Percentiles rank a stretch among this genome's conserved stretches.
Conservation (phyloP, 768 basidiomycete genomes). For the Asterophora lycoperdoides region DNA sequence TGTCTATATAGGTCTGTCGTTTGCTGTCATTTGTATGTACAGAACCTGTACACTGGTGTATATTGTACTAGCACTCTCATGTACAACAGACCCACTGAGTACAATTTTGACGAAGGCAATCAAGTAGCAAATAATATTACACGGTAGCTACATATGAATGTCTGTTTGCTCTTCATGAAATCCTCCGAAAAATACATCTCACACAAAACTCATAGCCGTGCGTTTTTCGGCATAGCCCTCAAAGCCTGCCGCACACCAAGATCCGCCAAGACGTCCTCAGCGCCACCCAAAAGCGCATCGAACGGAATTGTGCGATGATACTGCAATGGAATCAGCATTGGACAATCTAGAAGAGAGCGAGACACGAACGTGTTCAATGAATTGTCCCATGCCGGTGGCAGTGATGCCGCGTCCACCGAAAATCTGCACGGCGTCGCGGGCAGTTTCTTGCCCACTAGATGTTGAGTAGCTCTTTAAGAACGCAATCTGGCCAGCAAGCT, state of each 20-base stretch:
- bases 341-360: not conserved
- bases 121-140: not conserved
- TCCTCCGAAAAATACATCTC: not conserved
- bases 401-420: conserved; percentile 89
- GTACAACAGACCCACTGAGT: too few species aligned
- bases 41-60: too few species aligned
- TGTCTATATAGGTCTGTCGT: not conserved
- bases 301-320: conserved; percentile 66
- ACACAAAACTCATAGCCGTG: conserved; percentile 41
- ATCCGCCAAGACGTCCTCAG: conserved; percentile 62
- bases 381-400: conserved; percentile 73
- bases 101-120: not conserved
- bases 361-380: conserved; percentile 63
- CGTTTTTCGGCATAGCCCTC: conserved; percentile 56
- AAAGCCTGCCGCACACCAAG: conserved; percentile 66
- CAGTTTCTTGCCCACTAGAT: conserved; percentile 58
- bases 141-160: not conserved
- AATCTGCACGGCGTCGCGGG: conserved; percentile 54
- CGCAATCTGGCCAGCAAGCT: conserved; percentile 75
- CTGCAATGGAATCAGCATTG: conserved; percentile 24
- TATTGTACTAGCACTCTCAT: conserved; percentile 2
- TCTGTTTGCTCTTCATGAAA: too few species aligned
- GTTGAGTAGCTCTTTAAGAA: conserved; percentile 71
- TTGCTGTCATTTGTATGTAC: not conserved
- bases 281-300: conserved; percentile 70